A percentile compares a stretch with the other conserved stretches of the same genome.
These are phyloP conservation scores for Irpex sp. DNA, from an alignment of 1,284 basidiomycete genomes.

Conservation along the genomic window DNA sequence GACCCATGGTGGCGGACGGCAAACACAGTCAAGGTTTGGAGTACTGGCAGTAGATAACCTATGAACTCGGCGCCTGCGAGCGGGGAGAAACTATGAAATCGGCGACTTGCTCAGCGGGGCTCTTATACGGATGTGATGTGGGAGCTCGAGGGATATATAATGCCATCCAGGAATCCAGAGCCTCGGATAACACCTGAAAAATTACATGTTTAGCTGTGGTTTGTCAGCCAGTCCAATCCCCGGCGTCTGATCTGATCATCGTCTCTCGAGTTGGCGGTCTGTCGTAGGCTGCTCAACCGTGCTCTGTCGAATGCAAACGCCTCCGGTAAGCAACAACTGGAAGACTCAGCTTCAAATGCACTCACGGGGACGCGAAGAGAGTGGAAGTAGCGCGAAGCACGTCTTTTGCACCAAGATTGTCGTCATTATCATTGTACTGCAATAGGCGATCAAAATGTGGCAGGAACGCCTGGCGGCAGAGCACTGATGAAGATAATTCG, in stretches of 20 bases:
- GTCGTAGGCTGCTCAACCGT: background rate
- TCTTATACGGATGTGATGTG: conserved; percentile 5
- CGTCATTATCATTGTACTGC: conserved; percentile 6
- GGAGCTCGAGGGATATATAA: background rate
- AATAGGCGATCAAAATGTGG: background rate
- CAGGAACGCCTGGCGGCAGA: conserved; percentile 25
- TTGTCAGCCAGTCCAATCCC: background rate
- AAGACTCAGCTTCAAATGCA: background rate
- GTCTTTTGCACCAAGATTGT: conserved; percentile 7
- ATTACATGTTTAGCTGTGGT: background rate
- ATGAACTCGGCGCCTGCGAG: background rate
- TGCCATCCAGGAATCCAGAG: background rate
- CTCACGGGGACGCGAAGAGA: background rate
- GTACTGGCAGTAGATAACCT: background rate
- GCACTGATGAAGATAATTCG: conserved; percentile 34
- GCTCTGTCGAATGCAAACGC: background rate
- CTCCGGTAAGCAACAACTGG: background rate
- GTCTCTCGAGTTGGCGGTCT: background rate
- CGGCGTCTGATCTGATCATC: background rate
- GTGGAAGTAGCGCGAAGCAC: conserved; percentile 5
- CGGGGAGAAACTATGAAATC: conserved; percentile 17
- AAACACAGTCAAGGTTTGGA: conserved; percentile 6
- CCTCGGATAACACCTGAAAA: background rate
- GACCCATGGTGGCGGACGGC: conserved; percentile 65
- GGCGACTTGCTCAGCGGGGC: conserved; percentile 23